These are phyloP conservation scores for Colletotrichum musicola DNA, from an alignment of 2,329 filamentous ascomycete species.

Conservation along the genomic window DNA sequence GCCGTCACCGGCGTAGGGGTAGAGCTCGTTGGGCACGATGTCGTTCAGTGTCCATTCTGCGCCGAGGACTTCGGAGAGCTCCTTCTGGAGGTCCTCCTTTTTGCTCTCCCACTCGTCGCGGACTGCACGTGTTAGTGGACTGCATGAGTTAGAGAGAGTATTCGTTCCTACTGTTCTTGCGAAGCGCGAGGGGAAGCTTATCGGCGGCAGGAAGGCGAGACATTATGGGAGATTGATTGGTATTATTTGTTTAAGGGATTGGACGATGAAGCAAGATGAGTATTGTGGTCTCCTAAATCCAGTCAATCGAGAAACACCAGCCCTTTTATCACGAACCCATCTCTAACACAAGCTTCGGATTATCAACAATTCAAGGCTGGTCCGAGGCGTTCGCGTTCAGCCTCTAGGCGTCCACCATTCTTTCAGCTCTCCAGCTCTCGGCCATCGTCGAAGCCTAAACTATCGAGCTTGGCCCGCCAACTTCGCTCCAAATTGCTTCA, in stretches of 20 bases:
- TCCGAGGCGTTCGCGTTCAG: neutral
- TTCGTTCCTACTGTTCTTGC: constrained; percentile 60
- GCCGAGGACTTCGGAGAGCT: constrained; percentile 60
- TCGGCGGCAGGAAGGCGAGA: constrained; percentile 58
- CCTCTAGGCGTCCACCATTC: neutral
- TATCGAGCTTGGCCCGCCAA: constrained; percentile 18
- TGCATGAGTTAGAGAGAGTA: neutral
- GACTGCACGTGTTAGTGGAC: constrained; percentile 50
- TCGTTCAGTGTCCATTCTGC: constrained; percentile 61
- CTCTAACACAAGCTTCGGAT: neutral
- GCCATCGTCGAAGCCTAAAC: neutral
- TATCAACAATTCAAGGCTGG: neutral
- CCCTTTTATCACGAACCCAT: constrained; percentile 11
- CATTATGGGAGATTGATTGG: constrained; percentile 44
- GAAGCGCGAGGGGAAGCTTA: constrained; percentile 63
- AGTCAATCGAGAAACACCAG: neutral
- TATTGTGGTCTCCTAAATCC: neutral
- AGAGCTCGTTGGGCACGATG: constrained; percentile 60
- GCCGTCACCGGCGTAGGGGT: constrained; percentile 58
- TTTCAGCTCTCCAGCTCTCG: constrained; percentile 27
- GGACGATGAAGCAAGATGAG: neutral
- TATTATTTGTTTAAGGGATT: neutral
- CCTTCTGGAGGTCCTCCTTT: constrained; percentile 57
- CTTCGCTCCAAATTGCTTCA: constrained; percentile 8
- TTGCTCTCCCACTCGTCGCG: constrained; percentile 66